Evolutionary conservation across 306 rosid species (phyloP).

Genomic region (Trichosanthes cucumerina): DNA sequence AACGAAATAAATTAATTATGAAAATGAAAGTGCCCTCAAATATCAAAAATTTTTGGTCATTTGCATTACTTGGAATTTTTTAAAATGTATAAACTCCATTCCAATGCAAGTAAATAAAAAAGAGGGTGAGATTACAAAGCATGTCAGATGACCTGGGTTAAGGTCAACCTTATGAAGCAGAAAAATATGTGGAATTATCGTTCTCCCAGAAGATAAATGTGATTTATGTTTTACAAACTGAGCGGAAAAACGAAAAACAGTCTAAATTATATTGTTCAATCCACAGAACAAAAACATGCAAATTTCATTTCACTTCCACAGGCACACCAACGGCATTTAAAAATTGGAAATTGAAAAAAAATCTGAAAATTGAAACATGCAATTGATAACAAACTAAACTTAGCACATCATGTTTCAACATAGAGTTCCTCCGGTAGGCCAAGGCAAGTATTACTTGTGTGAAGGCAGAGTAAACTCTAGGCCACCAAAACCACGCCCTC

Average conservation of each 20-base stretch:
- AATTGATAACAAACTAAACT: background rate
- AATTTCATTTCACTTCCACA: background rate
- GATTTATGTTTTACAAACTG: background rate
- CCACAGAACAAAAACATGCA: background rate
- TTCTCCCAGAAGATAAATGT: background rate
- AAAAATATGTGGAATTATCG: background rate
- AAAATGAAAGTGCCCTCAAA: background rate
- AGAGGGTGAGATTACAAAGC: background rate
- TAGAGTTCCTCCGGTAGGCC: background rate
- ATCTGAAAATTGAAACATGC: background rate
- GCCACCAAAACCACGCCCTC: constrained; percentile 89
- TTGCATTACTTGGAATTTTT: background rate
- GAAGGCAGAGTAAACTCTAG: constrained; percentile 96
- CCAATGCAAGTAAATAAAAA: background rate
- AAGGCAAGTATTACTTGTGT: constrained; percentile 56
- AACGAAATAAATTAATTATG: background rate
- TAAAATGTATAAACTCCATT: background rate
- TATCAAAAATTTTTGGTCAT: background rate
- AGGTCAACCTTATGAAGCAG: background rate
- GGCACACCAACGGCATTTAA: background rate
- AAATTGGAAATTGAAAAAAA: background rate
- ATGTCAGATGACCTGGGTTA: background rate
- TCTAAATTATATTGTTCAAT: background rate
- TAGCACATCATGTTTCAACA: background rate
- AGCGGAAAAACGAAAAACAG: background rate